A percentile compares a stretch with the other conserved stretches of the same genome.
These are phyloP conservation scores for Carex kokanica DNA, from an alignment of 176 grass and related monocot genomes.

Conservation along the genomic window DNA sequence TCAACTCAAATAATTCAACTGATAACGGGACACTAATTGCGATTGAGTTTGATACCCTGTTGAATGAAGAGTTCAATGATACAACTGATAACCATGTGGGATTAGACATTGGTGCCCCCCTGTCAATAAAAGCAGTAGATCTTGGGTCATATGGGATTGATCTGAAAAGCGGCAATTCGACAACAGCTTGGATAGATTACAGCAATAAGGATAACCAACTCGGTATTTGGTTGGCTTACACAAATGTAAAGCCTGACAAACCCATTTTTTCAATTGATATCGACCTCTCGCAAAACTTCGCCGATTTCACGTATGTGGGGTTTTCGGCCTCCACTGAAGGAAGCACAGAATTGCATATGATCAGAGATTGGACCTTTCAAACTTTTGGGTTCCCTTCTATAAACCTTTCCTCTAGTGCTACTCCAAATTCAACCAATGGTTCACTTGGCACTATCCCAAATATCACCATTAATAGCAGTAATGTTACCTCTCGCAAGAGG, in stretches of 20 bases:
- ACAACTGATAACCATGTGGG: slow-evolving; percentile 67
- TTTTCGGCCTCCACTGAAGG: slow-evolving; percentile 84
- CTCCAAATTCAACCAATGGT: slow-evolving; percentile 20
- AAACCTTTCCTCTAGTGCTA: slow-evolving; percentile 23
- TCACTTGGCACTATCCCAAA: not conserved
- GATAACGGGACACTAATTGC: slow-evolving; percentile 40
- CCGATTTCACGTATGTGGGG: slow-evolving; percentile 63
- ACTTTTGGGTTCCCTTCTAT: slow-evolving; percentile 41
- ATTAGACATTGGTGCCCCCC: slow-evolving; percentile 49
- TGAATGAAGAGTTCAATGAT: slow-evolving; percentile 56
- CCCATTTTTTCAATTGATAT: slow-evolving; percentile 39
- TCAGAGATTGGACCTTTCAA: slow-evolving; percentile 67
- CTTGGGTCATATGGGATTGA: slow-evolving; percentile 34
- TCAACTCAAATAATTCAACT: slow-evolving; percentile 25
- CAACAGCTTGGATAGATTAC: slow-evolving; percentile 76
- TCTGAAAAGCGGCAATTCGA: slow-evolving; percentile 66
- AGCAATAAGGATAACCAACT: slow-evolving; percentile 29
- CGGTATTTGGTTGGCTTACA: slow-evolving; percentile 47
- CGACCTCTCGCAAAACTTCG: slow-evolving; percentile 48
- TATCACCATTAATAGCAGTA: not conserved
- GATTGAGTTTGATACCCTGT: slow-evolving; percentile 68
- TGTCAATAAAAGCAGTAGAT: slow-evolving; percentile 41
- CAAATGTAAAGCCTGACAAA: slow-evolving; percentile 33
- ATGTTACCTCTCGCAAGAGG: slow-evolving; percentile 25
- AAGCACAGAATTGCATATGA: slow-evolving; percentile 65